phyloP scores from a whole-genome alignment of 2,329 filamentous ascomycete species.

The Ceratocystiopsis brevicomis region DNA sequence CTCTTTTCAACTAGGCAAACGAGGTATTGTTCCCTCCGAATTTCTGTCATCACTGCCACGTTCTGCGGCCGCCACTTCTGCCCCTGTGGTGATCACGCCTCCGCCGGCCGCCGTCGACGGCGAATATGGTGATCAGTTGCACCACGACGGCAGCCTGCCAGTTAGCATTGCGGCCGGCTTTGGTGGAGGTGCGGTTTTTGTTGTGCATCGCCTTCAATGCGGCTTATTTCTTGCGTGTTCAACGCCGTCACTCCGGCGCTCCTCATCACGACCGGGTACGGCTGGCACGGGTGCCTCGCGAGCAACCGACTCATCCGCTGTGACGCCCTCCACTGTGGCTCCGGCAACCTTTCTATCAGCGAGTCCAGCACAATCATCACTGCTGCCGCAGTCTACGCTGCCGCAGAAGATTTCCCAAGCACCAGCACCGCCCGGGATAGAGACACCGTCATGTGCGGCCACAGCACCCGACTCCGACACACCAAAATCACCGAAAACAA shows the following conservation, averaged over 20 bases:
- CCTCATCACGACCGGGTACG: background rate
- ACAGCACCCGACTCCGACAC: too few relatives aligned
- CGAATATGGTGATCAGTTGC: constrained; percentile 9
- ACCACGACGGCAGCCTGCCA: constrained; percentile 7
- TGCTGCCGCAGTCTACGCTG: constrained; percentile 1
- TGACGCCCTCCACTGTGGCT: background rate
- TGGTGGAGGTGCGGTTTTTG: constrained; percentile 29
- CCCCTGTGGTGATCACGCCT: background rate
- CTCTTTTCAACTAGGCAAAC: constrained; percentile 1
- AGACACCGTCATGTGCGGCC: too few relatives aligned
- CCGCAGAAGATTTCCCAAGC: background rate
- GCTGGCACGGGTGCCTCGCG: constrained; percentile 1
- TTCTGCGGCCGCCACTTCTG: too few relatives aligned
- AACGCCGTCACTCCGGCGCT: constrained; percentile 21
- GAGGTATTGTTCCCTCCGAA: too few relatives aligned
- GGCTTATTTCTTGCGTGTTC: constrained; percentile 44
- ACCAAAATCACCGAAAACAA: too few relatives aligned
- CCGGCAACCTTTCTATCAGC: background rate
- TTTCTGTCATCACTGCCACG: too few relatives aligned
- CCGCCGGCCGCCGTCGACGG: constrained; percentile 11
- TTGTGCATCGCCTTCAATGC: constrained; percentile 37
- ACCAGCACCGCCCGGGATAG: background rate
- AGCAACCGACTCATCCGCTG: background rate
- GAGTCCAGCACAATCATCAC: background rate
- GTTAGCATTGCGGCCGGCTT: constrained; percentile 36